Evolutionary conservation across 768 basidiomycete species (phyloP), one percentile per base, ranked within the genome.

Genomic region (Dendrothele bispora): DNA sequence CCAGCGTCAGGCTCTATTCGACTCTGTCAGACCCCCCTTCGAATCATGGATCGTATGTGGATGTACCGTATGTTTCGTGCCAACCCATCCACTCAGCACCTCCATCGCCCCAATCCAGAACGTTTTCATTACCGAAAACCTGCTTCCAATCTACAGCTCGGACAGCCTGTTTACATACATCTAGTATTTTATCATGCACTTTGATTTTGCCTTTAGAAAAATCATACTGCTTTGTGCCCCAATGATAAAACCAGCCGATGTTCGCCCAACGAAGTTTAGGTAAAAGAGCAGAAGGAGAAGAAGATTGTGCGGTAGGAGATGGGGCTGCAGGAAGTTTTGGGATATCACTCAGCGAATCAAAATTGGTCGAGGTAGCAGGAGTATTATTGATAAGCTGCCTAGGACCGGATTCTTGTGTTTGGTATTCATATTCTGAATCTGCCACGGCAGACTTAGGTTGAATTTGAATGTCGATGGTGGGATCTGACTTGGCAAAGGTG

Each of bases 221-320:
- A 59, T 97, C 91, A 61, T 99, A 99, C 49, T 89, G 85, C 59
- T 98, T 99, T 24, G 83, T 89, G 3, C 91, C 89, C 95, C 95
- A 98, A 70, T 98, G 92, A 65, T 99, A 99, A 43, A 80, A 90
- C 83, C 89, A 90, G 8, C 95, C 95, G 40, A 99, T 87, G 58
- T 95, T 98, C 2, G 92, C 88, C 95, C 95, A 99, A 39, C 95
- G 79, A 39, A 99, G 63, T 62, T 90, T 94, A 5, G 72, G 73
- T 14, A 95, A 56, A 12, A 98, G 77, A 22, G 77, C 67, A 1
- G 79, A 79, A 2, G 80, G 69, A 3, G 65, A 62, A 7, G 70
- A 61, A 1, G 85, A 74, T 10, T 66, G 72, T 3, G 79, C 70
- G 2, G 82, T 81, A 2, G 73, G 61, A 3, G 91, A 90, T 7